These are phyloP conservation scores for Cryptococcus sp. DNA, from an alignment of 1,284 basidiomycete species.

Conservation along the genomic window DNA sequence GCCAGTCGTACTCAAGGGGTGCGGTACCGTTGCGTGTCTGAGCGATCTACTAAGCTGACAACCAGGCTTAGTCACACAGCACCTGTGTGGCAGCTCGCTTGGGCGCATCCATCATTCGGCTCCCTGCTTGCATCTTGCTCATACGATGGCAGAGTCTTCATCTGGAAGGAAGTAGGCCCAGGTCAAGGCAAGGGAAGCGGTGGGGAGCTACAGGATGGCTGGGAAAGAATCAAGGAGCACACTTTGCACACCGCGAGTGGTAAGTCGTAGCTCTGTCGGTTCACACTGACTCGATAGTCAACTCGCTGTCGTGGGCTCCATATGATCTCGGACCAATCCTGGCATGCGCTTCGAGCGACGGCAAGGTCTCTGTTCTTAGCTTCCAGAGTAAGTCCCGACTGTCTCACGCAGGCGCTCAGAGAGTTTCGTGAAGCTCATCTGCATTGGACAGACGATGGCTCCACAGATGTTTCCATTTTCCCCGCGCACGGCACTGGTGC, in stretches of 20 bases:
- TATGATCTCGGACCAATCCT: conserved; percentile 96
- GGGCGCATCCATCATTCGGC: conserved; percentile 97
- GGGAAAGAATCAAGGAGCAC: conserved; percentile 97
- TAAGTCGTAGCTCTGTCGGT: conserved; percentile 47
- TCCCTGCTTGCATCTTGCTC: conserved; percentile 95
- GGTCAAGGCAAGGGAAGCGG: conserved; percentile 50
- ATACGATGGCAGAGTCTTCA: conserved; percentile 96
- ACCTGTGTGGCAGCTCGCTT: conserved; percentile 98
- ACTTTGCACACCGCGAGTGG: conserved; percentile 90
- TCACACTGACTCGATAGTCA: conserved; percentile 59
- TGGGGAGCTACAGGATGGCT: conserved; percentile 58
- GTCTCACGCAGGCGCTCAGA: too few relatives aligned
- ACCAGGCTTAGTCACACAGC: conserved; percentile 71
- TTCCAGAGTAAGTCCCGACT: conserved; percentile 79
- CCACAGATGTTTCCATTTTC: conserved; percentile 94
- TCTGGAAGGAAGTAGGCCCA: conserved; percentile 80
- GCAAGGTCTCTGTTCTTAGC: conserved; percentile 92
- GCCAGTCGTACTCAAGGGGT: conserved; percentile 82
- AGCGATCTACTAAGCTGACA: not conserved
- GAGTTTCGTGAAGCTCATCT: not conserved
- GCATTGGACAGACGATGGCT: conserved; percentile 75
- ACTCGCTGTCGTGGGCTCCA: conserved; percentile 97
- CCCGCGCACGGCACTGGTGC: conserved; percentile 94
- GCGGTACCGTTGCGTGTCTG: conserved; percentile 35
- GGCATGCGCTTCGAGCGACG: conserved; percentile 97